Evolutionary conservation across 2,329 filamentous ascomycete genomes (phyloP).

Genomic region (Nakataea oryzae): DNA sequence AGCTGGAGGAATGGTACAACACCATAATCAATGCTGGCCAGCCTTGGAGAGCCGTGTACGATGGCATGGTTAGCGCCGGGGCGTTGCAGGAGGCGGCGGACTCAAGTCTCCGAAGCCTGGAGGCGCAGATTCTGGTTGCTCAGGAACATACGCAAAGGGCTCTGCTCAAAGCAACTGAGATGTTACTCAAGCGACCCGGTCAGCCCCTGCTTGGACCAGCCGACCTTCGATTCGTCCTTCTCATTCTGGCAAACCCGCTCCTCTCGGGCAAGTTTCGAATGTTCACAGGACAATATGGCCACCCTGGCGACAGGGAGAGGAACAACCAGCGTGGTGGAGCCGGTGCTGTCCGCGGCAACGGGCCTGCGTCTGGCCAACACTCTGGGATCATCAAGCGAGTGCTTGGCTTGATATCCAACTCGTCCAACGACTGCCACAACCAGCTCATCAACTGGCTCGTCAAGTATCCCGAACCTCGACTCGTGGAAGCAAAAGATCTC

Average conservation of each 20-base stretch:
- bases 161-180: constrained; percentile 69
- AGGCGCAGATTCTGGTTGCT: constrained; percentile 39
- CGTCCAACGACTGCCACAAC: constrained; percentile 65
- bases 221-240: constrained; percentile 67
- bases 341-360: constrained; percentile 19
- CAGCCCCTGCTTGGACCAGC: constrained; percentile 56
- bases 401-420: constrained; percentile 67
- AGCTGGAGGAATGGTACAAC: constrained; percentile 66
- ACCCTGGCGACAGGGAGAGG: constrained; percentile 14
- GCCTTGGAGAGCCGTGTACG: constrained; percentile 52
- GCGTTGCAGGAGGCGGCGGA: constrained; percentile 17
- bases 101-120: constrained; percentile 30
- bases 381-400: constrained; percentile 80
- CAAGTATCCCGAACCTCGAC: constrained; percentile 54
- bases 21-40: constrained; percentile 56
- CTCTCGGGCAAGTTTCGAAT: constrained; percentile 38
- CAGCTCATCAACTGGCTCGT: constrained; percentile 72
- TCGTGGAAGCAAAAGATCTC: constrained; percentile 66
- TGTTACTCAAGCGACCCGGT: constrained; percentile 68
- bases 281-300: constrained; percentile 30
- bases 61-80: constrained; percentile 33
- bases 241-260: constrained; percentile 70
- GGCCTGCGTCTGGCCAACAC: constrained; percentile 52
- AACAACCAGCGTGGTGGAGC: constrained; percentile 4
- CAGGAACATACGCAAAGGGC: constrained; percentile 59